A percentile compares a stretch with the other conserved stretches of the same genome.
Conservation (phyloP, 2,329 filamentous ascomycete species). For the Neonectria neomacrospora region DNA sequence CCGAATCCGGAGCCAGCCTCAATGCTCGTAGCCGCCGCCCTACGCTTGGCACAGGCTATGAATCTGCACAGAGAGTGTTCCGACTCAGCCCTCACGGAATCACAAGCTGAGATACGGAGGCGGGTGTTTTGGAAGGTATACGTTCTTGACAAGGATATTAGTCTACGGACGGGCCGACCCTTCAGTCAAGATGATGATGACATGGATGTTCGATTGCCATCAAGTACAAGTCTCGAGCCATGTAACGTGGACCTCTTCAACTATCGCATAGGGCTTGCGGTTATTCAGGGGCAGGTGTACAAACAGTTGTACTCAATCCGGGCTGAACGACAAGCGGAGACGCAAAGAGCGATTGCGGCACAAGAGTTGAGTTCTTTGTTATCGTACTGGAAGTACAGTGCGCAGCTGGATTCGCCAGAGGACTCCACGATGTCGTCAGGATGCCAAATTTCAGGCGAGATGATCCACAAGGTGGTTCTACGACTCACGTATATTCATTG, state of each 20-base stretch:
- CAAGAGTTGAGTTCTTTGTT: slow-evolving; percentile 36
- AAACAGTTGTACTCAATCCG: slow-evolving; percentile 40
- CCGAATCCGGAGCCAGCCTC: slow-evolving; percentile 35
- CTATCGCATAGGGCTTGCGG: slow-evolving; percentile 37
- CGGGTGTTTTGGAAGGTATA: slow-evolving; percentile 43
- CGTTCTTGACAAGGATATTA: slow-evolving; percentile 42
- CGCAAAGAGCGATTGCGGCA: slow-evolving; percentile 25
- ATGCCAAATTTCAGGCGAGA: slow-evolving; percentile 30
- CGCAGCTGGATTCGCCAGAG: slow-evolving; percentile 17
- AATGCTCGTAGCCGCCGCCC: slow-evolving; percentile 35
- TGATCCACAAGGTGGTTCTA: slow-evolving; percentile 41
- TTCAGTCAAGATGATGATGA: slow-evolving; percentile 44
- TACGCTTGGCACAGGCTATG: slow-evolving; percentile 40
- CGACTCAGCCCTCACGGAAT: slow-evolving; percentile 13
- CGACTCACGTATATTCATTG: slow-evolving; percentile 43
- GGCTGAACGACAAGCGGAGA: slow-evolving; percentile 36
- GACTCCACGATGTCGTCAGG: slow-evolving; percentile 15
- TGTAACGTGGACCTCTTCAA: slow-evolving; percentile 35
- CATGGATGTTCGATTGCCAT: slow-evolving; percentile 42
- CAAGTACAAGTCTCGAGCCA: slow-evolving; percentile 11
- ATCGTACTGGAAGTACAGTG: slow-evolving; percentile 39
- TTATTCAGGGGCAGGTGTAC: slow-evolving; percentile 43
- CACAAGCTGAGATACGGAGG: slow-evolving; percentile 31
- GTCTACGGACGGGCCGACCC: slow-evolving; percentile 37
- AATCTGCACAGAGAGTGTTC: slow-evolving; percentile 33